Base-by-base conservation (phyloP, 257 asterid species). In the Solanum gracilifrons region DNA sequence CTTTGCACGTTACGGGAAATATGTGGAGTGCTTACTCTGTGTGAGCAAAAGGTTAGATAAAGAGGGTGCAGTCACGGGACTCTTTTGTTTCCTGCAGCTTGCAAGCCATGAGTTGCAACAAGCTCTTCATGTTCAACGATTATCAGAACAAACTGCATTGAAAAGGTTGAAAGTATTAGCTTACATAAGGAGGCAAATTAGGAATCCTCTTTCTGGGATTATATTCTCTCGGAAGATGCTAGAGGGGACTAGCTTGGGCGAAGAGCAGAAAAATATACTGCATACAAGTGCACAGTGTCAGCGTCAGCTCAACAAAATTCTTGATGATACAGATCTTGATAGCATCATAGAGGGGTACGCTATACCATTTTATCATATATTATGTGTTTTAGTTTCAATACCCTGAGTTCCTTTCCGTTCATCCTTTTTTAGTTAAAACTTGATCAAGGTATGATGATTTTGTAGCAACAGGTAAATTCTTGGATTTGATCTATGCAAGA, bases 91-190 rank as follows among this genome's bases (percentile, higher is more conserved):
- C 93, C 89, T 97, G 87, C 99, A 97, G 91, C 91, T 97, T 48
- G 99, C 99, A 32, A 97, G 99, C 89, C 98, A 91, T 12, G 99
- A 97, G 92, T 93, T 97, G 64, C 99, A 97, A 86, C 99, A 93
- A 72, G 98, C 99, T 1, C 98, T 97, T 80, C 98, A 95, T 73
- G 88, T 97, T 87, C 99, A 97, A 90, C 87, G 94, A 29, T 72
- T 97, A 68, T 93, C 99, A 1, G 98, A 95, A 89, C 95, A 93
- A 88, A 93, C 94, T 13, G 99, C 98, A 1, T 9, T 91, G 90
- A 97, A 97, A 91, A 94, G 97, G 89, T 90, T 89, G 89, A 90
- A 89, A 88, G 96, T 92, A 29, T 88, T 97, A 72, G 92, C 97
- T 32, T 97, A 97, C 87, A 92, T 96, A 84, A 91, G 99, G 90